Evolutionary conservation across 176 grass and related monocot genomes (phyloP), one percentile per base, ranked within the genome.

Genomic region (Saccharum spontaneum): DNA sequence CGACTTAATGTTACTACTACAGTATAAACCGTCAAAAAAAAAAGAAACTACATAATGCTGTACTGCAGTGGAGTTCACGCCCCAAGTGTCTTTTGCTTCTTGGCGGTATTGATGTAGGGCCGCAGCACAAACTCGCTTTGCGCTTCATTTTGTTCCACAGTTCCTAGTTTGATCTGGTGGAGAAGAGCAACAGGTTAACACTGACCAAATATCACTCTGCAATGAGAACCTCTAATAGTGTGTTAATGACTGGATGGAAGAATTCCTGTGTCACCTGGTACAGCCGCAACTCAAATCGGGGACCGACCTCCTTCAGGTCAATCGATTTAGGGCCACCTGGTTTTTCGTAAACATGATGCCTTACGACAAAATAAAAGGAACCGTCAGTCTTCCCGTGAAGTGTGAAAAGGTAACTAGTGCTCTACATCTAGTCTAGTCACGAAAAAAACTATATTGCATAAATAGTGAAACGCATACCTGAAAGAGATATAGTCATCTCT

Each of bases 311-410:
- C 84, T 91, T 99, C 63, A 98, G 83, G 48, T 92, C 88, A 7
- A 92, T 84, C 14, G 93, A 98, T 82, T 98, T 96, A 1, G 93
- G 90, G 48, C 91, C 91, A 5, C 93, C 97, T 9, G 45, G 86
- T 86, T 95, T 96, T 59, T 96, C 88, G 8, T 89, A 96, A 20
- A 94, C 92, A n/a, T 98, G 97, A 87, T 98, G 97, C 81, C 91
- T 98, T 16, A 5, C 75, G 44, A 78, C 79, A 55, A 77, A 79
- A 78, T 4, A 40, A 7, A 36, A 57, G 22, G 2, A 55, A 10
- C 9, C 34, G 20, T 59, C 18, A 77, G 9, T 61, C 22, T 61
- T 61, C 57, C 3, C 1, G 11, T 60, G 55, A 60, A 11, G n/a
- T 24, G 57, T 10, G 23, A 60, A 60, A 60, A 16, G 15, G 52